Evolutionary conservation across 345 rosid genomes (phyloP).

Genomic region (Xanthoceras sorbifolium): DNA sequence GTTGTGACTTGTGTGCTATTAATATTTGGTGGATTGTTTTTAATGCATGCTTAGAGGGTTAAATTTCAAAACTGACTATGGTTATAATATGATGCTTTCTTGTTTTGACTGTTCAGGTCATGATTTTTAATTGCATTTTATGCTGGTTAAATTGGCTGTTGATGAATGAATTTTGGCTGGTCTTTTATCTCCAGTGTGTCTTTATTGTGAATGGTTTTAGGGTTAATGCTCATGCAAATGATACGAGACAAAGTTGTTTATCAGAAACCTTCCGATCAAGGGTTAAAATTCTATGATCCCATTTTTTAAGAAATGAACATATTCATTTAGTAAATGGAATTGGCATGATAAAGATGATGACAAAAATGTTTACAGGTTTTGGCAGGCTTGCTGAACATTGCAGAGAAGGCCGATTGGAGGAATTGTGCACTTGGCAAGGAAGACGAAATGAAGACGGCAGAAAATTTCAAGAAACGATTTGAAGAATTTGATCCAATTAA

Average conservation of each 20-base stretch:
- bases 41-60: background rate
- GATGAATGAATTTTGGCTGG: background rate
- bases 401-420: conserved; percentile 89
- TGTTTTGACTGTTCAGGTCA: background rate
- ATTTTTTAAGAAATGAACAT: background rate
- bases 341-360: background rate
- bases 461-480: conserved; percentile 66
- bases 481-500: conserved; percentile 67
- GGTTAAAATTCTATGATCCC: background rate
- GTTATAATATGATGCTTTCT: background rate
- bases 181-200: background rate
- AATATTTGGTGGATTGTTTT: background rate
- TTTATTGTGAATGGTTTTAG: background rate
- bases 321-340: background rate
- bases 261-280: background rate
- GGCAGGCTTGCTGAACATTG: conserved; percentile 80
- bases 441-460: conserved; percentile 63
- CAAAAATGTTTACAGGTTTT: conserved; percentile 58
- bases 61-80: background rate
- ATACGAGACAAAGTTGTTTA: background rate
- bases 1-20: background rate
- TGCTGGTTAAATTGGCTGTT: background rate
- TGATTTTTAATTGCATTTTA: conserved; percentile 1
- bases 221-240: background rate
- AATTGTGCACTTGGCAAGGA: conserved; percentile 67